Percentiles rank a stretch among this genome's conserved stretches.
Evolutionary conservation across 306 rosid genomes (phyloP).

Genomic region (Argentina anserina): DNA sequence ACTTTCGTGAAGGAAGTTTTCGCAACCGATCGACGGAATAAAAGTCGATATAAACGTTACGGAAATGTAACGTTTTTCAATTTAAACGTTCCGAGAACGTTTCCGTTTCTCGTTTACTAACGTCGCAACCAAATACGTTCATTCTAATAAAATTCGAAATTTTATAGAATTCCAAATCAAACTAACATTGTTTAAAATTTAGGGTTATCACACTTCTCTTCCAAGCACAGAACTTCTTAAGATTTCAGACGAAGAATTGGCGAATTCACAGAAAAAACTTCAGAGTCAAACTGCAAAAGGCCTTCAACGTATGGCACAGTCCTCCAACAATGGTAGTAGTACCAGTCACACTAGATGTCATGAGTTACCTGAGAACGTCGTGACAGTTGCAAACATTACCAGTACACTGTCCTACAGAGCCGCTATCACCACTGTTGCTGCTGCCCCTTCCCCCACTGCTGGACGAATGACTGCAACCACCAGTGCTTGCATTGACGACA

Average conservation of each 20-base stretch:
- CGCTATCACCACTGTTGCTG: constrained; percentile 1
- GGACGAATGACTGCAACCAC: constrained; percentile 16
- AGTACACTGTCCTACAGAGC: background rate
- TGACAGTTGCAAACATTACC: constrained; percentile 20
- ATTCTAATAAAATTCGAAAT: no score
- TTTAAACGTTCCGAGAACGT: no score
- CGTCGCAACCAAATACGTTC: no score
- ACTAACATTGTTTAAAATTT: no score
- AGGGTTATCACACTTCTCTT: no score
- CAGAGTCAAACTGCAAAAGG: constrained; percentile 25
- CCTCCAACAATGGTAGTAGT: constrained; percentile 7
- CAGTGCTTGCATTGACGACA: constrained; percentile 8
- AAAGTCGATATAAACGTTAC: no score
- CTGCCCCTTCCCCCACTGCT: constrained; percentile 7
- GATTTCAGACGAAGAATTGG: constrained; percentile 17
- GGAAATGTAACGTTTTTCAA: no score
- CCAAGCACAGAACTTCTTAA: constrained; percentile 28
- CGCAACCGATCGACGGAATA: no score
- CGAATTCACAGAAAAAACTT: constrained; percentile 21
- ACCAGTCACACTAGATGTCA: constrained; percentile 17
- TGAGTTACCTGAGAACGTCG: constrained; percentile 20
- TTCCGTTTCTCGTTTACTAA: no score
- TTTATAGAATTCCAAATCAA: no score
- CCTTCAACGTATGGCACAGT: constrained; percentile 29
- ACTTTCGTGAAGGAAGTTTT: no score